Percentiles rank a stretch among this genome's conserved stretches.
Evolutionary conservation across 768 basidiomycete genomes (phyloP).

Genomic region (Auricularia auricula-judae): DNA sequence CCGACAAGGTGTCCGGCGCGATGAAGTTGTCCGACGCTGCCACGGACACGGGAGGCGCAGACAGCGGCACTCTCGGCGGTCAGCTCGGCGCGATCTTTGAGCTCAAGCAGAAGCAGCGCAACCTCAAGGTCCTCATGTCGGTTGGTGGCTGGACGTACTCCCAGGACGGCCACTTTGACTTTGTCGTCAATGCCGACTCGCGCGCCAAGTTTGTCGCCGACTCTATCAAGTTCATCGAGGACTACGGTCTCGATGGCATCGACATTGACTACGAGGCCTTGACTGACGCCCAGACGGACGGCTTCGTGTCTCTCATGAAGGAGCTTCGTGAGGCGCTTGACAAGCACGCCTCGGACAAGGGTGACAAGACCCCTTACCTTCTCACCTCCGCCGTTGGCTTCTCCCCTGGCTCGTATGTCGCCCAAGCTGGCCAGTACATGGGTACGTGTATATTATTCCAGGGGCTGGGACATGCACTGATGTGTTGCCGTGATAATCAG

Average conservation of each 20-base stretch:
- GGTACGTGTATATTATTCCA: neutral
- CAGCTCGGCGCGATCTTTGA: neutral
- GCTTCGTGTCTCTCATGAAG: constrained; percentile 19
- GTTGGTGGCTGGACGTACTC: constrained; percentile 20
- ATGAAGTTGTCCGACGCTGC: constrained; percentile 24
- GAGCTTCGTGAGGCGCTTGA: constrained; percentile 21
- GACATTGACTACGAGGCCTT: constrained; percentile 24
- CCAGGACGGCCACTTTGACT: constrained; percentile 9
- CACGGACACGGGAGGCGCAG: constrained; percentile 17
- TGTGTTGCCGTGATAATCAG: too few relatives aligned
- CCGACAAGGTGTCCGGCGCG: constrained; percentile 21
- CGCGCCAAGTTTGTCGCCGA: constrained; percentile 9
- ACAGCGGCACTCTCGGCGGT: constrained; percentile 1
- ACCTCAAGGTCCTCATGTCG: constrained; percentile 23
- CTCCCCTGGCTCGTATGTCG: constrained; percentile 18
- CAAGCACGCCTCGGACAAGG: constrained; percentile 16
- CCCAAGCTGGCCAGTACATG: constrained; percentile 18
- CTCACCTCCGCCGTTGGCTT: constrained; percentile 2
- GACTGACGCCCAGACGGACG: constrained; percentile 16
- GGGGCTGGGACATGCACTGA: too few relatives aligned
- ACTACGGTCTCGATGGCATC: constrained; percentile 26
- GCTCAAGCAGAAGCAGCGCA: constrained; percentile 12
- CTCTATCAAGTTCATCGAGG: constrained; percentile 26
- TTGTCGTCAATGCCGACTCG: constrained; percentile 3
- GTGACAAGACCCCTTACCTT: constrained; percentile 9